A percentile compares a stretch with the other conserved stretches of the same genome.
Conservation (phyloP, 164 flowering plant species). For the Cinnamomum micranthum region DNA sequence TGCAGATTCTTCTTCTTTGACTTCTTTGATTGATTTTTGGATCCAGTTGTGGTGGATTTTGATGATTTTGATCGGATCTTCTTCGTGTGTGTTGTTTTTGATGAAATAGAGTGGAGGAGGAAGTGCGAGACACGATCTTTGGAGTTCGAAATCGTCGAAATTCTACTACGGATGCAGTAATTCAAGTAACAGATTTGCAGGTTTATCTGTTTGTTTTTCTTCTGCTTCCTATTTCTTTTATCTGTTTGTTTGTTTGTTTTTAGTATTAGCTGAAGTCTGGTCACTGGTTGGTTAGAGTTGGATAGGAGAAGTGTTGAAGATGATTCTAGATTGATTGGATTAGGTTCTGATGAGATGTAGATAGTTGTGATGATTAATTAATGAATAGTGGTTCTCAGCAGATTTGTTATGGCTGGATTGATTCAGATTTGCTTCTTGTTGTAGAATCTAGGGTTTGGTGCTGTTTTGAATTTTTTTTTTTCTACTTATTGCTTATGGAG, state of each 20-base stretch:
- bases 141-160: constrained; percentile 53
- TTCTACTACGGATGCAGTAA: constrained; percentile 71
- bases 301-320: too few relatives aligned
- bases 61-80: not conserved
- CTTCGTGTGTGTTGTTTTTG: not conserved
- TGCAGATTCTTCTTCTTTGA: not conserved
- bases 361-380: too few relatives aligned
- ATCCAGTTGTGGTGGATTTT: not conserved
- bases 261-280: too few relatives aligned
- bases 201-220: constrained; percentile 26
- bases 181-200: constrained; percentile 46
- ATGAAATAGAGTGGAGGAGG: constrained; percentile 39
- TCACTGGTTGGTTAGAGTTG: too few relatives aligned
- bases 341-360: too few relatives aligned
- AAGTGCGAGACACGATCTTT: constrained; percentile 42
- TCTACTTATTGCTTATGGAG: too few relatives aligned
- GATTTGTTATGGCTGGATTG: not conserved
- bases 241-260: not conserved
- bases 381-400: too few relatives aligned
- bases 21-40: not conserved
- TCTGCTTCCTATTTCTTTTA: not conserved
- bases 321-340: too few relatives aligned
- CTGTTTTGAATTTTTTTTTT: not conserved
- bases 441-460: not conserved
- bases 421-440: not conserved